Base-by-base conservation (phyloP, 768 basidiomycete species). In the Tulasnella sp. region DNA sequence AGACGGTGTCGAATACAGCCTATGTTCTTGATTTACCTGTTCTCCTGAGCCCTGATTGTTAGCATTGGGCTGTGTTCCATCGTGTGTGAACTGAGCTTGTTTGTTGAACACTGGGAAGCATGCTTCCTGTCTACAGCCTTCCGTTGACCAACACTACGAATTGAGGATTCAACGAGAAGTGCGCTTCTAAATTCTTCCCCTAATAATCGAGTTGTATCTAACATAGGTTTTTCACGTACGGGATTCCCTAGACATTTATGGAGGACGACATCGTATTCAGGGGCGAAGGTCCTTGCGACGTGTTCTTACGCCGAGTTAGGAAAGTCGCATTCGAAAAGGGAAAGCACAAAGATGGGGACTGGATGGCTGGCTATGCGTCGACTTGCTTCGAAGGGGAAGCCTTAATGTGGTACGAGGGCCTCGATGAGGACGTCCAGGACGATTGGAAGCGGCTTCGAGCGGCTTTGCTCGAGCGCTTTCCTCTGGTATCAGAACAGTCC, bases 301-400 rank as follows among this genome's bases (percentile, higher is more conserved):
- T 31, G n/a, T 75, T 75, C 75, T 19, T 75, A 14, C 75, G 75
- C 21, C 10, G n/a, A 39, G 36, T 52, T 1, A 36, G 48, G 40
- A 52, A 44, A 42, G 34, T 44, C 1, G 40, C 44, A 19, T 52
- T 75, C 48, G 31, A 44, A 7, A 34, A 42, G 44, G 75, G 46
- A 12, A 44, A 52, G 27, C 40, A 42, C 4, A 36, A 52, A 44
- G 75, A 75, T 52, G 44, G 48, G 19, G 39, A 75, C 27, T 75
- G 75, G 75, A 34, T 36, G 40, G 75, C 75, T 27, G 46, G 44
- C 10, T 75, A 44, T 44, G 75, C 14, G 0, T 34, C 75, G 5
- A 52, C 75, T 34, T 75, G 75, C 21, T 52, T 75, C 6, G 75
- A n/a, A 42, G 75, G 75, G 14, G 75, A 75, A 14, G 75, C 75